phyloP scores from a whole-genome alignment of 768 basidiomycete genomes.

The Lentinula aciculospora region DNA sequence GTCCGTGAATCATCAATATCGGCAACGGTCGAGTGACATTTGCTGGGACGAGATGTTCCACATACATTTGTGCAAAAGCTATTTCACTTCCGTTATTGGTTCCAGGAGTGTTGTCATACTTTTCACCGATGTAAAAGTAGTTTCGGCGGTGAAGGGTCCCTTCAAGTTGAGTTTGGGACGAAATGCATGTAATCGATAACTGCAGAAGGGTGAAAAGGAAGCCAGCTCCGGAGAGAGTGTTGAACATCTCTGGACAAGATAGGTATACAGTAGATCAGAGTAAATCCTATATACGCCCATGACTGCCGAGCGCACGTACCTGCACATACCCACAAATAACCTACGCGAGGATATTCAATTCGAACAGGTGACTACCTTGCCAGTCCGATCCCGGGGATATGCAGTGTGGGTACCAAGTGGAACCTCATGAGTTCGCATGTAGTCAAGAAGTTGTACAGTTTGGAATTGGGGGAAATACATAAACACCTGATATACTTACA shows the following conservation, averaged over 20 bases:
- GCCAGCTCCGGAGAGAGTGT: background rate
- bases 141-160: constrained; percentile 37
- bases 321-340: too few species aligned
- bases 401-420: too few species aligned
- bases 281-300: background rate
- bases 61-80: constrained; percentile 43
- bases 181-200: background rate
- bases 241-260: background rate
- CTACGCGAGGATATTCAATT: too few species aligned
- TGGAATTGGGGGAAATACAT: background rate
- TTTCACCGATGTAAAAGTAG: constrained; percentile 45
- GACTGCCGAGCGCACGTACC: too few species aligned
- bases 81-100: constrained; percentile 26
- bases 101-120: constrained; percentile 22
- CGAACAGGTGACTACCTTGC: too few species aligned
- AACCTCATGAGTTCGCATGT: too few species aligned
- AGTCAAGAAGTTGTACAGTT: background rate
- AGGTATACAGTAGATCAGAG: background rate
- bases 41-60: constrained; percentile 41
- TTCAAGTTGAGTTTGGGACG: constrained; percentile 1
- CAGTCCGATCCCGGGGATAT: too few species aligned
- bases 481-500: background rate
- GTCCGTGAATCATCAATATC: constrained; percentile 43
- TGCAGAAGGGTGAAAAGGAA: background rate
- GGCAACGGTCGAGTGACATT: constrained; percentile 33